These are phyloP conservation scores for Neurospora sp. DNA, from an alignment of 2,329 filamentous ascomycete species.

Conservation along the genomic window DNA sequence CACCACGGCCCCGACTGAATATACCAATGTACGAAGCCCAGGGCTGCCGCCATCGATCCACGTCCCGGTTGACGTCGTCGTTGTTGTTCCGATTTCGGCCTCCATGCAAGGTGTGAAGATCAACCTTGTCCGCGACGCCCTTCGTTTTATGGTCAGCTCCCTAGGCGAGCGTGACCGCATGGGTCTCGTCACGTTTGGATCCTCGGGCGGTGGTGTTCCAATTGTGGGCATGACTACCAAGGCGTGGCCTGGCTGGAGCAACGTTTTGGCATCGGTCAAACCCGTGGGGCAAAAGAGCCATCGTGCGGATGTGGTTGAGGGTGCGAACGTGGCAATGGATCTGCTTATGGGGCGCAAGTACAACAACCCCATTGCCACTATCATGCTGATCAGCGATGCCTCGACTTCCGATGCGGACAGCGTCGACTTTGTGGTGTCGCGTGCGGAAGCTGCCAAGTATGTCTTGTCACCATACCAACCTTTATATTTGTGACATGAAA, in stretches of 20 bases:
- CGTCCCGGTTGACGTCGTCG: conserved; percentile 88
- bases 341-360: conserved; percentile 95
- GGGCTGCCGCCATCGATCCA: conserved; percentile 50
- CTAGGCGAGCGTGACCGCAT: conserved; percentile 91
- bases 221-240: conserved; percentile 98
- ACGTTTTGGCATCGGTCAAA: conserved; percentile 75
- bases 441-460: conserved; percentile 93
- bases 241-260: conserved; percentile 83
- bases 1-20: conserved; percentile 85
- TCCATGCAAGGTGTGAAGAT: conserved; percentile 99
- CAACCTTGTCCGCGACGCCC: conserved; percentile 79
- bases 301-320: conserved; percentile 91
- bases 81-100: conserved; percentile 92
- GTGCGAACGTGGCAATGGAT: conserved; percentile 97
- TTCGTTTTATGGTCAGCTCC: conserved; percentile 83
- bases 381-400: conserved; percentile 94
- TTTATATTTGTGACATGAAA: conserved; percentile 1
- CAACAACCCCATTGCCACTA: conserved; percentile 88
- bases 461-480: conserved; percentile 23
- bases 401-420: conserved; percentile 90
- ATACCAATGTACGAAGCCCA: conserved; percentile 56
- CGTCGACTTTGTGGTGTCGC: conserved; percentile 93
- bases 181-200: conserved; percentile 95
- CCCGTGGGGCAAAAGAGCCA: conserved; percentile 95
- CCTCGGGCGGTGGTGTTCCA: conserved; percentile 83